Conservation (phyloP, 73 alveolate genomes). For the Effrenium voratum region DNA sequence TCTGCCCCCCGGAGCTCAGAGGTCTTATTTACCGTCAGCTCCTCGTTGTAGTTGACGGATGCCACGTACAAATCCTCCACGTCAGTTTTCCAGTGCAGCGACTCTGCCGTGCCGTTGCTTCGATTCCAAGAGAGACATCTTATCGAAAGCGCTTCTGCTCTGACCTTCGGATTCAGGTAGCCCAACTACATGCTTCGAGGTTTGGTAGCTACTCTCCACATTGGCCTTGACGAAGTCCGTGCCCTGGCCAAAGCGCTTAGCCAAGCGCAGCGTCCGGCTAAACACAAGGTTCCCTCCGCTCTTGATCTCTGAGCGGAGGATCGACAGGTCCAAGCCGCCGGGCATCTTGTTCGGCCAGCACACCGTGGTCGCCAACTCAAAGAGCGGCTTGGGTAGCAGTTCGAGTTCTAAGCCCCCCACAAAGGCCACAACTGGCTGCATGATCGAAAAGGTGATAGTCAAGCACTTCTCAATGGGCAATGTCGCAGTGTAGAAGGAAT, state of each 20-base stretch:
- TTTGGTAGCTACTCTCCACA: conserved; percentile 3
- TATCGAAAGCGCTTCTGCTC: conserved; percentile 1
- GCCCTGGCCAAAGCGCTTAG: conserved; percentile 27
- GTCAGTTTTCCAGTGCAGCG: background rate
- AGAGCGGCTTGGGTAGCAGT: conserved; percentile 40
- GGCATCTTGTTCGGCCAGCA: conserved; percentile 51
- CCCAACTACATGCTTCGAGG: conserved; percentile 28
- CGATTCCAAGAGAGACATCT: background rate
- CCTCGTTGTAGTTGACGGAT: background rate
- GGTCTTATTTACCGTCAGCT: background rate
- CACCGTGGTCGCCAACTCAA: conserved; percentile 27
- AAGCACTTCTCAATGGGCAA: background rate
- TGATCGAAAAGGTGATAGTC: background rate
- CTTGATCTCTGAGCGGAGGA: conserved; percentile 40
- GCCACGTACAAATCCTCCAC: conserved; percentile 11
- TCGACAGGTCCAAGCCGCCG: conserved; percentile 43
- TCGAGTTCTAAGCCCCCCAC: background rate
- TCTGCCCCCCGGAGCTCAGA: background rate
- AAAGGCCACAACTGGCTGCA: background rate
- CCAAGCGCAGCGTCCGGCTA: conserved; percentile 56
- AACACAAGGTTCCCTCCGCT: conserved; percentile 25
- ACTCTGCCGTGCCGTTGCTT: background rate
- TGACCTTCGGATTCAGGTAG: too few species aligned
- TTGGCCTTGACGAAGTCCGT: conserved; percentile 23
- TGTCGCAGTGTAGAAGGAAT: background rate